Evolutionary conservation across 345 rosid species (phyloP).

Genomic region (Combretum micranthum): DNA sequence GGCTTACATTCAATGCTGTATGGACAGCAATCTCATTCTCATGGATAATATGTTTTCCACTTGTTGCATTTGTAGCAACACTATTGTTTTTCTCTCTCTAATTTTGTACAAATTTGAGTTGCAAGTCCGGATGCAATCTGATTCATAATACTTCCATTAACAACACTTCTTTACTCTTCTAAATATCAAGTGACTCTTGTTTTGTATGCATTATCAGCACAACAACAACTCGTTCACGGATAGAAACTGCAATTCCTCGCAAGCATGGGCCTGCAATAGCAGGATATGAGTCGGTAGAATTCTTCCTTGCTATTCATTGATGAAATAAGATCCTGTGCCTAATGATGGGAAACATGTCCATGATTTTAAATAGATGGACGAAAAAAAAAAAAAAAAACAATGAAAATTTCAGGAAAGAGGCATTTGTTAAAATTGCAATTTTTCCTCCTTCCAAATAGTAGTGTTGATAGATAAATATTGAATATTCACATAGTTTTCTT

Average conservation of each 20-base stretch:
- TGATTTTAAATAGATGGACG: background rate
- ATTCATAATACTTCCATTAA: background rate
- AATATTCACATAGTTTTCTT: conserved; percentile 8
- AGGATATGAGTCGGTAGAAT: conserved; percentile 69
- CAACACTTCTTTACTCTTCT: conserved; percentile 2
- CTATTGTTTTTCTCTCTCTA: too few species aligned
- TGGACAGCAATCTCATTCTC: too few species aligned
- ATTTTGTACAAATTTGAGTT: too few species aligned
- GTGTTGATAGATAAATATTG: background rate
- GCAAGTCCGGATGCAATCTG: too few species aligned
- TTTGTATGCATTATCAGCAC: conserved; percentile 36
- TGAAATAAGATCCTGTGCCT: background rate
- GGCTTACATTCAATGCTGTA: too few species aligned
- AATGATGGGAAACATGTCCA: background rate
- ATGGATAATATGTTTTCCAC: too few species aligned
- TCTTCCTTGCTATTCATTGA: background rate
- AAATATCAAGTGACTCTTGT: background rate
- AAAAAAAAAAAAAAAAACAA: too few species aligned
- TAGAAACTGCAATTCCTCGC: conserved; percentile 93
- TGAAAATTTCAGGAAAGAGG: too few species aligned
- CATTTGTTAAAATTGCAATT: too few species aligned
- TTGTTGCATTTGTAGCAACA: too few species aligned
- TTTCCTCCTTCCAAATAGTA: background rate
- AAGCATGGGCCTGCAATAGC: conserved; percentile 99
- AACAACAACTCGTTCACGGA: conserved; percentile 73